Evolutionary conservation across 768 basidiomycete species (phyloP), one percentile per base, ranked within the genome.

Genomic region (Boletales sp.): DNA sequence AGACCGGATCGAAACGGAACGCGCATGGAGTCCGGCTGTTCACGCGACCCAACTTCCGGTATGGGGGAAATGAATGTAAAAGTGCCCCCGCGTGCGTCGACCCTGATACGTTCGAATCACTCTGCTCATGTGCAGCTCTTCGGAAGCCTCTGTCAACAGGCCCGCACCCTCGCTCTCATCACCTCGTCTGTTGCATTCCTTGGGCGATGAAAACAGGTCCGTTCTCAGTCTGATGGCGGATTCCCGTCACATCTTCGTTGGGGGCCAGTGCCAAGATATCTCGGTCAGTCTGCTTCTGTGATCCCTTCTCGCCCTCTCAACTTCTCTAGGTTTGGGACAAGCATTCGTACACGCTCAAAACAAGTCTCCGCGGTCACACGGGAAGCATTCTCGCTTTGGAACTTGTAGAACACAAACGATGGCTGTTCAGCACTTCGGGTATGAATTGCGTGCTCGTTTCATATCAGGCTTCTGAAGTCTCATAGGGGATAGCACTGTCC

Each of bases 401-500:
- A 58, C 80, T 87, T 54, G 87, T 85, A 8, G 69, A 79, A 47
- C 85, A 88, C 48, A 85, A 82, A 60, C 73, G 79, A 41, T 95
- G 93, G 93, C 63, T 96, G 25, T 89, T 96, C 61, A 95, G 93
- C 56, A 86, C 91, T 5, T 93, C 91, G 41, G 88, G 92, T 89
- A 64, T 51, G 77, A 59, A 11, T 47, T 32, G 1, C 33, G 2
- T 41, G 43, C 35, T 40, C 18, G 10, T 41, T 44, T 41, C 34
- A 15, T 15, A 6, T 33, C 35, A 25, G 13, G 41, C 49, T 41
- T 46, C 51, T 46, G 19, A 57, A 7, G 15, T 43, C 51, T 36
- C 44, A 11, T 46, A 93, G 93, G 90, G 12, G 93, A 94, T 56
- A 91, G 90, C 57, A 94, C 91, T 8, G 78, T 96, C 35, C 73